A percentile compares a stretch with the other conserved stretches of the same genome.
These are phyloP conservation scores for Haplosporangium sp. DNA, from an alignment of 371 early-diverging fungal genomes.

Conservation along the genomic window DNA sequence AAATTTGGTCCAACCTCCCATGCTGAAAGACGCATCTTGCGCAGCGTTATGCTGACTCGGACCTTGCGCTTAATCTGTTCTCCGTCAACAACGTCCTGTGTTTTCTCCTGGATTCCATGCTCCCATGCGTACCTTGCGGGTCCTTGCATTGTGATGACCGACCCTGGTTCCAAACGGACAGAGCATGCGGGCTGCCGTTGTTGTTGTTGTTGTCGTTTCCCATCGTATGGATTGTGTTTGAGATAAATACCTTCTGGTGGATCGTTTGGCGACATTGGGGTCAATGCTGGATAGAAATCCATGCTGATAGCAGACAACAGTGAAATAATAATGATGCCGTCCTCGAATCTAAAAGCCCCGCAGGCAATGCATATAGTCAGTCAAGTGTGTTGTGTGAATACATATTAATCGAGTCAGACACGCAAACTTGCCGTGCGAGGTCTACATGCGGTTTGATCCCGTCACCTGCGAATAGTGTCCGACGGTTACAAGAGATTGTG, in stretches of 20 bases:
- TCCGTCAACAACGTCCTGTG: conserved; percentile 19
- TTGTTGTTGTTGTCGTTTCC: not conserved
- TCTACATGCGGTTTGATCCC: conserved; percentile 54
- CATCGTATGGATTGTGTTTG: not conserved
- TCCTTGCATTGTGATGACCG: conserved; percentile 39
- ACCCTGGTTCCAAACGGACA: conserved; percentile 44
- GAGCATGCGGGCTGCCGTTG: conserved; percentile 19
- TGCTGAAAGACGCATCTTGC: conserved; percentile 38
- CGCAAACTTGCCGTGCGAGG: conserved; percentile 31
- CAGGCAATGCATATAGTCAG: no score
- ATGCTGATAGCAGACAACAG: conserved; percentile 44
- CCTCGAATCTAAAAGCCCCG: conserved; percentile 36
- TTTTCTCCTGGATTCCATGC: conserved; percentile 46
- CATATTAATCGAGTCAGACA: not conserved
- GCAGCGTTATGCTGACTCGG: conserved; percentile 43
- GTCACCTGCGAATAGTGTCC: conserved; percentile 17
- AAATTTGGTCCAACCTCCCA: conserved; percentile 35
- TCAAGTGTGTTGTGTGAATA: no score
- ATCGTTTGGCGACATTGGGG: conserved; percentile 34
- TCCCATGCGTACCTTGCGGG: conserved; percentile 46
- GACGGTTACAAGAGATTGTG: no score
- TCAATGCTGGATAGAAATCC: conserved; percentile 48
- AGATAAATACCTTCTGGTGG: conserved; percentile 19
- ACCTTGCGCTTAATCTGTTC: conserved; percentile 32
- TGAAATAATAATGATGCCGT: conserved; percentile 47